Conservation (phyloP, 495 filamentous ascomycete species). For the Podospora didyma region DNA sequence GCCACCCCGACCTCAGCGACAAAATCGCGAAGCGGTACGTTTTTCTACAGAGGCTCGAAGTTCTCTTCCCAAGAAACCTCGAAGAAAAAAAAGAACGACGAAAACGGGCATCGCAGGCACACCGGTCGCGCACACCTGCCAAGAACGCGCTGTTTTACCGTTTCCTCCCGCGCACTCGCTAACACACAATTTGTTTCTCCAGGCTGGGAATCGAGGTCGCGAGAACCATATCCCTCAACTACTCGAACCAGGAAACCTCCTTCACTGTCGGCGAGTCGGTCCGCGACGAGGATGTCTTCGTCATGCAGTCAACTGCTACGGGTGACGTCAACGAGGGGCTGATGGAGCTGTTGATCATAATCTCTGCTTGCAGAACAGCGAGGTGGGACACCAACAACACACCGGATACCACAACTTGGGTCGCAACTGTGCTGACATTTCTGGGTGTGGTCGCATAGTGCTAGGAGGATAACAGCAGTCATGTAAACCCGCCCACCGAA, state of each 20-base stretch:
- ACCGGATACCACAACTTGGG: background rate
- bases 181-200: background rate
- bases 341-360: slow-evolving; percentile 99
- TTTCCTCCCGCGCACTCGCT: background rate
- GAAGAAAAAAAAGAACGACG: background rate
- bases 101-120: too few relatives aligned
- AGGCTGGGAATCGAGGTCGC: slow-evolving; percentile 95
- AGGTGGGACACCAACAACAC: slow-evolving; percentile 17
- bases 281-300: slow-evolving; percentile 97
- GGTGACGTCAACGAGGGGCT: slow-evolving; percentile 98
- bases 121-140: background rate
- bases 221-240: slow-evolving; percentile 90
- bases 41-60: background rate
- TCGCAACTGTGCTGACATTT: slow-evolving; percentile 10
- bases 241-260: slow-evolving; percentile 96
- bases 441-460: slow-evolving; percentile 13
- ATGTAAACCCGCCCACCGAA: too few relatives aligned
- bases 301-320: slow-evolving; percentile 90
- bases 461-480: slow-evolving; percentile 33
- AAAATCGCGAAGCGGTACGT: slow-evolving; percentile 84
- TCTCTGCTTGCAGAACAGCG: slow-evolving; percentile 96
- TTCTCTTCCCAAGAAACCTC: too few relatives aligned
- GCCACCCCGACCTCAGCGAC: slow-evolving; percentile 86
- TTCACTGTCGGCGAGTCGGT: slow-evolving; percentile 97
- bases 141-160: background rate